phyloP scores from a whole-genome alignment of 164 flowering plant genomes.

The Euptelea pleiosperma region DNA sequence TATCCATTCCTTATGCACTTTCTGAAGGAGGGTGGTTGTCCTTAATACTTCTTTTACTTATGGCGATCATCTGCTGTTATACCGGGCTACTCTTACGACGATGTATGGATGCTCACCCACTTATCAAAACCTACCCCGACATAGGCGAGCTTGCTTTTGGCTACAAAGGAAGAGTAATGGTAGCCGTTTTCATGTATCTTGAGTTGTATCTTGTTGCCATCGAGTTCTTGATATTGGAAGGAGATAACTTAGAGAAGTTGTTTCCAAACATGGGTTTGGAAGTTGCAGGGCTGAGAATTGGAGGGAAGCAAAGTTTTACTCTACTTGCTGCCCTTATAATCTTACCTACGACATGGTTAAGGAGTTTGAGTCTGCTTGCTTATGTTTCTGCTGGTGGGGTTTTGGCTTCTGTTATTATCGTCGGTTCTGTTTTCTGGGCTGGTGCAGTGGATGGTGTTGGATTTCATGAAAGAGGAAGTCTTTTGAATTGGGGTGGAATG shows the following conservation, averaged over 20 bases:
- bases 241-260: slow-evolving; percentile 65
- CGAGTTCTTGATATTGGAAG: slow-evolving; percentile 73
- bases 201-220: slow-evolving; percentile 69
- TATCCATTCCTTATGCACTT: slow-evolving; percentile 68
- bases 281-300: slow-evolving; percentile 7
- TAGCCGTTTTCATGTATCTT: slow-evolving; percentile 43
- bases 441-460: slow-evolving; percentile 64
- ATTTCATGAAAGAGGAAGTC: slow-evolving; percentile 45
- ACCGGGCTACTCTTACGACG: slow-evolving; percentile 49
- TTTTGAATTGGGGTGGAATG: slow-evolving; percentile 50
- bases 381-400: slow-evolving; percentile 71
- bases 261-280: slow-evolving; percentile 37
- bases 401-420: slow-evolving; percentile 49
- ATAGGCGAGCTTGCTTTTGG: slow-evolving; percentile 76
- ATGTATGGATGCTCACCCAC: slow-evolving; percentile 47
- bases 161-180: slow-evolving; percentile 41
- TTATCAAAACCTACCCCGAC: slow-evolving; percentile 52
- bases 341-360: slow-evolving; percentile 61
- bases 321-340: slow-evolving; percentile 54
- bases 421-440: slow-evolving; percentile 48
- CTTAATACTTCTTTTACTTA: slow-evolving; percentile 34
- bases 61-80: slow-evolving; percentile 48
- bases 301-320: slow-evolving; percentile 32
- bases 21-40: slow-evolving; percentile 70
- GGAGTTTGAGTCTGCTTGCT: slow-evolving; percentile 47